These are phyloP conservation scores for Pichia gijzeniarum DNA, from an alignment of 805 yeast genomes.

Conservation along the genomic window DNA sequence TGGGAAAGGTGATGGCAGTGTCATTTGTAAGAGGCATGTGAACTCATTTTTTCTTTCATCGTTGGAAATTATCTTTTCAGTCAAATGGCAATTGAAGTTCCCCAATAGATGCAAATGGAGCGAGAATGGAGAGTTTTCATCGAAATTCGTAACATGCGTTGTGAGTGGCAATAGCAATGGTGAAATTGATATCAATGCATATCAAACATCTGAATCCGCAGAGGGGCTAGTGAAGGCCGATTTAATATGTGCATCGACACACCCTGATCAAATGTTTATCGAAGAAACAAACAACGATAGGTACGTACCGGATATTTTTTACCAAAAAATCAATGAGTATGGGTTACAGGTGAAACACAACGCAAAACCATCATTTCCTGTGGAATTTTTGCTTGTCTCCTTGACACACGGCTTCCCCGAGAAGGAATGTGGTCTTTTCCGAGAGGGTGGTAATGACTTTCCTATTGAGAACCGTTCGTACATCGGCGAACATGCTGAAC, in stretches of 20 bases:
- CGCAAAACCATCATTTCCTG: slow-evolving; percentile 89
- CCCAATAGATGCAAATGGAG: slow-evolving; percentile 63
- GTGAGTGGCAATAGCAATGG: slow-evolving; percentile 83
- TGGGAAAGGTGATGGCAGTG: slow-evolving; percentile 82
- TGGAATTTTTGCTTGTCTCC: slow-evolving; percentile 81
- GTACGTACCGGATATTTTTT: slow-evolving; percentile 93
- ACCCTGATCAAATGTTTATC: slow-evolving; percentile 80
- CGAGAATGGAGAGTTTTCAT: slow-evolving; percentile 60
- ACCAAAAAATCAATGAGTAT: slow-evolving; percentile 80
- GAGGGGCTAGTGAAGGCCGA: slow-evolving; percentile 87
- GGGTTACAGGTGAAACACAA: slow-evolving; percentile 79
- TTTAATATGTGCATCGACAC: slow-evolving; percentile 79
- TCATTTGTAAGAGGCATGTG: slow-evolving; percentile 86
- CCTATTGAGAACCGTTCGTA: slow-evolving; percentile 77
- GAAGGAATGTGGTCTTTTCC: slow-evolving; percentile 29
- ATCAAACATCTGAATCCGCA: slow-evolving; percentile 83
- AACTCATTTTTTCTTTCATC: slow-evolving; percentile 86
- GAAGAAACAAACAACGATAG: slow-evolving; percentile 65
- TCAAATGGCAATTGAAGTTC: slow-evolving; percentile 60
- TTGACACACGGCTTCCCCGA: slow-evolving; percentile 91
- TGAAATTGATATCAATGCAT: slow-evolving; percentile 84
- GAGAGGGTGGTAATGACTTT: slow-evolving; percentile 31
- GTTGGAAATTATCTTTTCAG: slow-evolving; percentile 80
- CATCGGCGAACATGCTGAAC: slow-evolving; percentile 57
- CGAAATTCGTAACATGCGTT: slow-evolving; percentile 91